A percentile compares a stretch with the other conserved stretches of the same genome.
Evolutionary conservation across 192 early-diverging fungal genomes (phyloP).

Genomic region (Umbelopsis ramanniana): DNA sequence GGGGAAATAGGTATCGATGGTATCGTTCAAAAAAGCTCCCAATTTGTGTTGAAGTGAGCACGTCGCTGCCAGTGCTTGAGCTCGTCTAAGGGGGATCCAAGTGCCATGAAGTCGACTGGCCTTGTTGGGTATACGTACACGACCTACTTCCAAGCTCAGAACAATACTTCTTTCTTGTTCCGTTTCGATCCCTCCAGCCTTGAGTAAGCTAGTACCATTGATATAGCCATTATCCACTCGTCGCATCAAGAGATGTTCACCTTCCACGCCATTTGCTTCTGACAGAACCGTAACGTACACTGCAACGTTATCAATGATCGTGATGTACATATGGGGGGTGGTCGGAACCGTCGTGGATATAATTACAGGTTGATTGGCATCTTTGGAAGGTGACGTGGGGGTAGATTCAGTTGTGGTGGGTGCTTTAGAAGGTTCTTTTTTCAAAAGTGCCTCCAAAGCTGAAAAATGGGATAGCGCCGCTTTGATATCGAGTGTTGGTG

Average conservation of each 20-base stretch:
- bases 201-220: constrained; percentile 82
- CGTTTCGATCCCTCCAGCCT: constrained; percentile 86
- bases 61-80: constrained; percentile 79
- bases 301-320: constrained; percentile 55
- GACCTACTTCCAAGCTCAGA: constrained; percentile 81
- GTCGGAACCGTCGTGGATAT: constrained; percentile 25
- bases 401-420: background rate
- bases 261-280: constrained; percentile 40
- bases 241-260: constrained; percentile 71
- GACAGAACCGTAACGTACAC: constrained; percentile 48
- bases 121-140: constrained; percentile 74
- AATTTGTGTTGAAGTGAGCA: constrained; percentile 79
- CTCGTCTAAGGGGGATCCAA: constrained; percentile 91
- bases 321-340: constrained; percentile 52
- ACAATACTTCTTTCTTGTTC: constrained; percentile 86
- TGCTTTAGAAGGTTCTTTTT: constrained; percentile 26
- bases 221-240: constrained; percentile 85
- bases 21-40: constrained; percentile 78
- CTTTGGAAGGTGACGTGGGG: constrained; percentile 6
- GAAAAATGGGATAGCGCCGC: constrained; percentile 29
- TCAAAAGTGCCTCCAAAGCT: constrained; percentile 34
- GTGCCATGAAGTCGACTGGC: constrained; percentile 80
- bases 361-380: background rate
- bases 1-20: constrained; percentile 68
- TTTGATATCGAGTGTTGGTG: constrained; percentile 28